phyloP scores from a whole-genome alignment of 1,284 basidiomycete genomes.

The Chalciporus sp. region DNA sequence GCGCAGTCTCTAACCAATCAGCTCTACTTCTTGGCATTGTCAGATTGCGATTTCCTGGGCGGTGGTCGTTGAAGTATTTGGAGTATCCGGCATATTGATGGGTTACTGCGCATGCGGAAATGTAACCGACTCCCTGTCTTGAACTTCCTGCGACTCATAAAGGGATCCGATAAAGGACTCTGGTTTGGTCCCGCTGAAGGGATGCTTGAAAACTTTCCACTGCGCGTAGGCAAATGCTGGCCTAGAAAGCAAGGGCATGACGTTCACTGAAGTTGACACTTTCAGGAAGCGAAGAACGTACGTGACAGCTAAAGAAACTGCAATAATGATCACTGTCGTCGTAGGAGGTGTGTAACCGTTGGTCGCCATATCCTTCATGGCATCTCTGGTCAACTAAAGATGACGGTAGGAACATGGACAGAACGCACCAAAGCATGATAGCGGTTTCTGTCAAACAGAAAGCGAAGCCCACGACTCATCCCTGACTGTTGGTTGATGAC shows the following conservation, averaged over 20 bases:
- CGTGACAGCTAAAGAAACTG: conserved; percentile 48
- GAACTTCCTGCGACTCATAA: conserved; percentile 23
- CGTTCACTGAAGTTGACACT: background rate
- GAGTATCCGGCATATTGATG: conserved; percentile 19
- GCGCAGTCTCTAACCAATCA: background rate
- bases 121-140: conserved; percentile 21
- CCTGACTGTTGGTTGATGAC: conserved; percentile 58
- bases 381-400: conserved; percentile 1
- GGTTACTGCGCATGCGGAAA: conserved; percentile 15
- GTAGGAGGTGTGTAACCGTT: conserved; percentile 49
- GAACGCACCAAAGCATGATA: conserved; percentile 55
- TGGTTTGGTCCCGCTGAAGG: conserved; percentile 21
- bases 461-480: conserved; percentile 62
- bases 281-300: conserved; percentile 27
- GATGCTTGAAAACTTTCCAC: conserved; percentile 29
- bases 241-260: conserved; percentile 9
- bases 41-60: conserved; percentile 1
- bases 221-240: conserved; percentile 35
- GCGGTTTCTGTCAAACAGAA: conserved; percentile 61
- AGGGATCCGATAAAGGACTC: conserved; percentile 27
- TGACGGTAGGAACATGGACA: background rate
- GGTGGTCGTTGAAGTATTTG: conserved; percentile 19
- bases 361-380: conserved; percentile 45
- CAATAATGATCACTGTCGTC: conserved; percentile 47
- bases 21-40: conserved; percentile 7